Evolutionary conservation across 805 yeast species (phyloP).

Genomic region (Barnettozyma sucrosica): DNA sequence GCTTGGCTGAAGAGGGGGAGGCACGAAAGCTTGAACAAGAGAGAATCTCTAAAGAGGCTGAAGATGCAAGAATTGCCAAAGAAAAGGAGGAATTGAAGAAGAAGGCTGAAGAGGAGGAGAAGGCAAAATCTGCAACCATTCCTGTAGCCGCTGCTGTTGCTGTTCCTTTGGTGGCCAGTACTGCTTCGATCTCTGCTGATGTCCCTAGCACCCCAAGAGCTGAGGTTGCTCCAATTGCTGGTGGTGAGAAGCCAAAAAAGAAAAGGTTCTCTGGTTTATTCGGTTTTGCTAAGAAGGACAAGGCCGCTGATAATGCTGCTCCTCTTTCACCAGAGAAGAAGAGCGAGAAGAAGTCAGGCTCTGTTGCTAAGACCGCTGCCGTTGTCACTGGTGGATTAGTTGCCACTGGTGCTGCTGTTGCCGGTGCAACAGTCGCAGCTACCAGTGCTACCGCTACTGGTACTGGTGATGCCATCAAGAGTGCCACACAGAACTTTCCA

Average conservation of each 20-base stretch:
- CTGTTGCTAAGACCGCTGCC: not conserved
- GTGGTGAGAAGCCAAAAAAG: slow-evolving; percentile 3
- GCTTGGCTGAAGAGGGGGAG: slow-evolving; percentile 35
- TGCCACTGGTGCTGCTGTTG: slow-evolving; percentile 14
- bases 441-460: slow-evolving; percentile 19
- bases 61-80: slow-evolving; percentile 10
- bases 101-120: slow-evolving; percentile 10
- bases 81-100: slow-evolving; percentile 13
- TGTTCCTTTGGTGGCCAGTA: not conserved
- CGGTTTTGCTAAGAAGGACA: slow-evolving; percentile 1
- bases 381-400: slow-evolving; percentile 11
- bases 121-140: slow-evolving; percentile 5
- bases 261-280: slow-evolving; percentile 11
- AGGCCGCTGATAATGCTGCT: not conserved
- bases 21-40: slow-evolving; percentile 6
- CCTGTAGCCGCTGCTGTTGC: slow-evolving; percentile 5
- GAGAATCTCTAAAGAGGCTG: slow-evolving; percentile 13
- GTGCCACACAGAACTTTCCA: not conserved
- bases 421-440: slow-evolving; percentile 16
- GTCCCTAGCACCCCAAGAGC: not conserved
- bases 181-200: not conserved
- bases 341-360: not conserved
- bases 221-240: not conserved
- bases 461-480: slow-evolving; percentile 15
- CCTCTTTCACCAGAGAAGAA: slow-evolving; percentile 3